These are phyloP conservation scores for Penicillium sp. DNA, from an alignment of 2,329 filamentous ascomycete species.

Conservation along the genomic window DNA sequence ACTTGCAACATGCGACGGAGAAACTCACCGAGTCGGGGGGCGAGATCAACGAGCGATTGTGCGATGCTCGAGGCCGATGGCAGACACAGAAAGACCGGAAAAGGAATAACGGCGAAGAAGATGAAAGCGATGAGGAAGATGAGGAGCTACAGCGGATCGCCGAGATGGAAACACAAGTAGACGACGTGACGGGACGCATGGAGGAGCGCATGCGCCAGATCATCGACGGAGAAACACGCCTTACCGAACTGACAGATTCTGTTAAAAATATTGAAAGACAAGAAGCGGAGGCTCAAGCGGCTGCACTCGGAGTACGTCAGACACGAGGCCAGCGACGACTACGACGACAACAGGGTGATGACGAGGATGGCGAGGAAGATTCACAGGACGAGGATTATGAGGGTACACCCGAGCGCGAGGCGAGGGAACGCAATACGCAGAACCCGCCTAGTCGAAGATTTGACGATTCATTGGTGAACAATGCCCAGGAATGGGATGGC, in stretches of 20 bases:
- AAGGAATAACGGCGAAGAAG: slow-evolving; percentile 31
- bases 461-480: slow-evolving; percentile 39
- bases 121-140: slow-evolving; percentile 23
- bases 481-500: slow-evolving; percentile 39
- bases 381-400: slow-evolving; percentile 49
- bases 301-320: slow-evolving; percentile 39
- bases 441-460: slow-evolving; percentile 42
- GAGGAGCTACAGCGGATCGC: slow-evolving; percentile 43
- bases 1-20: slow-evolving; percentile 52
- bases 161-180: slow-evolving; percentile 52
- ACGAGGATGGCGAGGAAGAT: slow-evolving; percentile 43
- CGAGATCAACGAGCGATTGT: slow-evolving; percentile 60
- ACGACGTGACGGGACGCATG: slow-evolving; percentile 57
- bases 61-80: slow-evolving; percentile 43
- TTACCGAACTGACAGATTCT: slow-evolving; percentile 49
- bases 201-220: slow-evolving; percentile 62
- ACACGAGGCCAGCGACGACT: slow-evolving; percentile 24
- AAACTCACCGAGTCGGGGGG: slow-evolving; percentile 56
- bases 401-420: slow-evolving; percentile 43
- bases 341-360: slow-evolving; percentile 30
- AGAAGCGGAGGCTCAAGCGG: slow-evolving; percentile 34
- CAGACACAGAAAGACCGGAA: slow-evolving; percentile 41
- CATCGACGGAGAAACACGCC: slow-evolving; percentile 60
- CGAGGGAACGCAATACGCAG: slow-evolving; percentile 24
- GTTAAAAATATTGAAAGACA: slow-evolving; percentile 50